Evolutionary conservation across 805 yeast genomes (phyloP), one percentile per base, ranked within the genome.

Genomic region (Wickerhamomyces subpelliculosus): DNA sequence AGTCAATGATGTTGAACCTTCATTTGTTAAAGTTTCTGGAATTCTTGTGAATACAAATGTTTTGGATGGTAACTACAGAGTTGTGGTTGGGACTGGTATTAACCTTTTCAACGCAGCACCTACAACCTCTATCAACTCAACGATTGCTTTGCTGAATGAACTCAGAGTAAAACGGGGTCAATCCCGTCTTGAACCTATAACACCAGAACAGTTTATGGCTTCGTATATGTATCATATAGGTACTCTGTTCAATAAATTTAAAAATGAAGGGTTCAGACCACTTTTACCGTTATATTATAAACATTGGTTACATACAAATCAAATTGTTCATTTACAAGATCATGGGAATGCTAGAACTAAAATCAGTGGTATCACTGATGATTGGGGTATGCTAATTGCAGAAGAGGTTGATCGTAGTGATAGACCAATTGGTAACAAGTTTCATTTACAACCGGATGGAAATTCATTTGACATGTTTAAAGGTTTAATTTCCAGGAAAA

Each of bases 391-490:
- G 63, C 62, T 93, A 41, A 60, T 79, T 12, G 98, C 85, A 3
- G 79, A 76, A 42, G 95, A 84, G 45, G 57, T 79, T 8, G 72
- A 73, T 35, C 47, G 60, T 5, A 52, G 60, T 12, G 71, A 70
- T 18, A 54, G 48, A 11, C 64, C 65, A 13, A 75, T 80, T 2
- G 84, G 86, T 0, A 69, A 65, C 30, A 64, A 52, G 5, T 79
- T 72, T 46, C 82, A 86, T 48, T 63, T 93, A 34, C 97, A 89
- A 58, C 97, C 99, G 0, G 98, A 93, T 60, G 98, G 99, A 1
- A 93, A 93, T 57, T 86, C 97, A 4, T 93, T 93, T 54, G 97
- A 93, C 57, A 89, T 93, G 71, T 84, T 93, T 65, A 82, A 73
- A 48, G 97, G 97, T 0, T 67, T 93, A 46, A 83, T 90, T 14